These are phyloP conservation scores for Nymphaea thermarum DNA, from an alignment of 164 flowering plant genomes.

Conservation along the genomic window DNA sequence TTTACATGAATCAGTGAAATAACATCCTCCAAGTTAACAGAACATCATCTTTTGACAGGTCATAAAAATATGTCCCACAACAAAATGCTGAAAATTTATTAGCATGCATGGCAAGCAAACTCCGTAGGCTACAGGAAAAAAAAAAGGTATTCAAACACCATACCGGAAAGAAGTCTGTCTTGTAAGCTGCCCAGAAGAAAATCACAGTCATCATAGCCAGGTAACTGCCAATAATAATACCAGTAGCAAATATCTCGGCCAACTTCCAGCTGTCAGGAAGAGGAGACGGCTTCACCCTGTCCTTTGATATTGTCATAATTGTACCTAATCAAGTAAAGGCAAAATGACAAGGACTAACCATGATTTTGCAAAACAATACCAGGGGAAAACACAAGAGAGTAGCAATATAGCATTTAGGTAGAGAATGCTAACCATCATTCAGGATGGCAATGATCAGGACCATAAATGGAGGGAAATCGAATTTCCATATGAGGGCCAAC, in stretches of 20 bases:
- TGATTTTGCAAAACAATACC: background rate
- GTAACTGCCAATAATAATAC: conserved; percentile 76
- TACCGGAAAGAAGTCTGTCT: conserved; percentile 87
- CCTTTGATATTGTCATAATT: conserved; percentile 89
- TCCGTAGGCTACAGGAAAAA: background rate
- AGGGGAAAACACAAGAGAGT: background rate
- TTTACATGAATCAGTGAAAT: too few relatives aligned
- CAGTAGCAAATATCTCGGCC: conserved; percentile 80
- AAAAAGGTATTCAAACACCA: conserved; percentile 2
- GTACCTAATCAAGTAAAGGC: conserved; percentile 44
- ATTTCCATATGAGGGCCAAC: conserved; percentile 76
- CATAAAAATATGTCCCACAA: too few relatives aligned
- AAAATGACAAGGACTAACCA: background rate
- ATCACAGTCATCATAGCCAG: conserved; percentile 90
- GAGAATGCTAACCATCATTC: conserved; percentile 59
- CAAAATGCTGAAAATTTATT: too few relatives aligned
- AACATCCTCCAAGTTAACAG: too few relatives aligned
- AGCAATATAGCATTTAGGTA: background rate
- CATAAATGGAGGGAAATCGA: conserved; percentile 96
- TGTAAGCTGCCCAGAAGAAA: conserved; percentile 87
- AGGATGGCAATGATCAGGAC: conserved; percentile 86
- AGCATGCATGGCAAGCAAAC: too few relatives aligned
- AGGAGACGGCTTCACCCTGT: conserved; percentile 86
- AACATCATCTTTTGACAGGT: too few relatives aligned
- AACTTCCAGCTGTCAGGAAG: conserved; percentile 90